Evolutionary conservation across 768 basidiomycete genomes (phyloP).

Genomic region (Collybia sordida): DNA sequence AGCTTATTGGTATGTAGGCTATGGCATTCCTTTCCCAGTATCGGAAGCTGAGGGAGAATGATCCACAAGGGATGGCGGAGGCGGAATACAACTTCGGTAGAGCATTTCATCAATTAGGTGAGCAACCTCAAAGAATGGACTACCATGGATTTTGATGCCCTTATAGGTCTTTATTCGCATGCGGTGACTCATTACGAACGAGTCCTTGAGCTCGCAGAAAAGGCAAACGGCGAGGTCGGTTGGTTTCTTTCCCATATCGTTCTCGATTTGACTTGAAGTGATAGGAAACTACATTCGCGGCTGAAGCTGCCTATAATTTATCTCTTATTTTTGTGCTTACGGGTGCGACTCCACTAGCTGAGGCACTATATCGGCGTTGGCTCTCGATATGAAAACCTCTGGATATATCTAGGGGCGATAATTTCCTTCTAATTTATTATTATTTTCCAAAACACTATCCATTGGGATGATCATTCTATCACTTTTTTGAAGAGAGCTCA

Average conservation of each 20-base stretch:
- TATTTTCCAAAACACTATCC: too few species aligned
- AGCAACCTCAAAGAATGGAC: conserved; percentile 12
- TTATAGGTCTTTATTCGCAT: conserved; percentile 72
- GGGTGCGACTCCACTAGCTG: conserved; percentile 70
- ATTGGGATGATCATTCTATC: too few species aligned
- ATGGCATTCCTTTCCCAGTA: conserved; percentile 87
- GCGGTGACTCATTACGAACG: conserved; percentile 85
- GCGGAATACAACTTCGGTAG: conserved; percentile 94
- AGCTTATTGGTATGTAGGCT: conserved; percentile 42
- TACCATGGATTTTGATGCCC: not conserved
- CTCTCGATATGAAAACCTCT: conserved; percentile 57
- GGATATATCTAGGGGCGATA: too few species aligned
- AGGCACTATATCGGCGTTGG: conserved; percentile 75
- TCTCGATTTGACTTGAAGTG: not conserved
- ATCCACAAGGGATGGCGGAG: conserved; percentile 54
- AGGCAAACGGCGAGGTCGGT: conserved; percentile 25
- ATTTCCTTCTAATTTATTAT: too few species aligned
- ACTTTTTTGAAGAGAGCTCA: too few species aligned
- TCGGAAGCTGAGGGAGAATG: conserved; percentile 54
- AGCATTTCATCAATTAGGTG: conserved; percentile 91
- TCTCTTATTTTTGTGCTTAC: conserved; percentile 80
- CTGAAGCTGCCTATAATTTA: conserved; percentile 87
- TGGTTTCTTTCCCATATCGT: not conserved
- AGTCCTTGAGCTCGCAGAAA: conserved; percentile 64
- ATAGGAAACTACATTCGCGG: conserved; percentile 53